Conservation (phyloP, 345 rosid genomes). For the Capsella bursapastoris region DNA sequence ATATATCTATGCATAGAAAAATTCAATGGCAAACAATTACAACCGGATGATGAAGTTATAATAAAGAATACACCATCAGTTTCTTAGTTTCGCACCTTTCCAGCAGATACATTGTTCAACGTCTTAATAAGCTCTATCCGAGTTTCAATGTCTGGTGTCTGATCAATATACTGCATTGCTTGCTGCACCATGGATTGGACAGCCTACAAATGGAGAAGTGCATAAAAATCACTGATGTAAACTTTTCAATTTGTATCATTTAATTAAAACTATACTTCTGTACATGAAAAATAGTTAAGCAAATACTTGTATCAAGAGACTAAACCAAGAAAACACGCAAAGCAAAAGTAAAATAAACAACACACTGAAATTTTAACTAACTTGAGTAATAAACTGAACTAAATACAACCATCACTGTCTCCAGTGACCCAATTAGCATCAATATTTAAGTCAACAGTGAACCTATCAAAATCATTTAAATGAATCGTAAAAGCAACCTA, state of each 20-base stretch:
- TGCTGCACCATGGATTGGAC: conserved; percentile 98
- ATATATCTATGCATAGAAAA: conserved; percentile 64
- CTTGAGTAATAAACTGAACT: conserved; percentile 10
- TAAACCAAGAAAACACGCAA: conserved; percentile 17
- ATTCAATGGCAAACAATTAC: not conserved
- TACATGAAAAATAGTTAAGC: conserved; percentile 1
- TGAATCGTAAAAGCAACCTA: conserved; percentile 29
- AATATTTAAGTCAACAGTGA: conserved; percentile 2
- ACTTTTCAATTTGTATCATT: not conserved
- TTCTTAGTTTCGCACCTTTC: conserved; percentile 65
- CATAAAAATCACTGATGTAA: not conserved
- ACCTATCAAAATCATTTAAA: conserved; percentile 18
- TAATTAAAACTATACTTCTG: not conserved
- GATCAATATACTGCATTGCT: conserved; percentile 92
- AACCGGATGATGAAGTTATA: not conserved
- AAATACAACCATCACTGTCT: conserved; percentile 27
- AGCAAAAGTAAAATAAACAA: conserved; percentile 19
- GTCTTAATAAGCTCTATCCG: conserved; percentile 91
- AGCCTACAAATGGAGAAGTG: conserved; percentile 55
- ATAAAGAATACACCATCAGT: conserved; percentile 4
- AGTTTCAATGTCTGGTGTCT: conserved; percentile 91
- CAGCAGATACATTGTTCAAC: conserved; percentile 85
- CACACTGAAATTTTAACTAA: not conserved
- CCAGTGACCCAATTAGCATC: conserved; percentile 17
- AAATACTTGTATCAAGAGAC: not conserved